Evolutionary conservation across 768 basidiomycete species (phyloP), one percentile per base, ranked within the genome.

Genomic region (Kwoniella heveanensis): DNA sequence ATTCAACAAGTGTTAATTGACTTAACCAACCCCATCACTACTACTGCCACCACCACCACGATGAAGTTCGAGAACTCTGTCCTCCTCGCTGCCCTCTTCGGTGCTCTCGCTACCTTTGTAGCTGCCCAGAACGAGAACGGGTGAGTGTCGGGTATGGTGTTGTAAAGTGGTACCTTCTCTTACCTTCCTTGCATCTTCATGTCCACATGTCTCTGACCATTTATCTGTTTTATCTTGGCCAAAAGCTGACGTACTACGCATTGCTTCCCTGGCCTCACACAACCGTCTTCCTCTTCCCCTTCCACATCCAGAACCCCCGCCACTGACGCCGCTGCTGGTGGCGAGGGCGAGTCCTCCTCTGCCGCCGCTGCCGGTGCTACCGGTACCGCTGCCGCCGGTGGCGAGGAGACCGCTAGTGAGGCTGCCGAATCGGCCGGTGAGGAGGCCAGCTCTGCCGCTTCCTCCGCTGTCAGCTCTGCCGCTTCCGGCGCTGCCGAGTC

Each of bases 31-130:
- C 2, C 29, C 24, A 55, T 24, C 32, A 39, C 13, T n/a, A 39
- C 56, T 58, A 12, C 13, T 19, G 12, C 47, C n/a, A 36, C 50
- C 37, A 19, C 21, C 26, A 60, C n/a, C 50, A 60, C 29, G n/a
- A 62, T 62, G 60, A 39, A 53, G 54, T 46, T 62, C 60, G 46
- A 62, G 54, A 48, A 48, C 44, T 62, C 60, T 55, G 44, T 62
- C 27, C n/a, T 62, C 54, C 60, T 62, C 32, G 46, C 53, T 29
- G 44, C 60, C 51, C 52, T 61, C n/a, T 53, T 61, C 27, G 60
- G 60, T 37, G 60, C 60, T 17, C 25, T 62, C 53, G 60, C 53
- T 49, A 53, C 58, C 15, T 44, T 53, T 3, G 60, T 62, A 32
- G 53, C 53, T 50, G 60, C 60, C 24, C 60, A 62, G 44, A 49